Conservation (phyloP, 805 yeast genomes). For the Cyberlindnera japonica region DNA sequence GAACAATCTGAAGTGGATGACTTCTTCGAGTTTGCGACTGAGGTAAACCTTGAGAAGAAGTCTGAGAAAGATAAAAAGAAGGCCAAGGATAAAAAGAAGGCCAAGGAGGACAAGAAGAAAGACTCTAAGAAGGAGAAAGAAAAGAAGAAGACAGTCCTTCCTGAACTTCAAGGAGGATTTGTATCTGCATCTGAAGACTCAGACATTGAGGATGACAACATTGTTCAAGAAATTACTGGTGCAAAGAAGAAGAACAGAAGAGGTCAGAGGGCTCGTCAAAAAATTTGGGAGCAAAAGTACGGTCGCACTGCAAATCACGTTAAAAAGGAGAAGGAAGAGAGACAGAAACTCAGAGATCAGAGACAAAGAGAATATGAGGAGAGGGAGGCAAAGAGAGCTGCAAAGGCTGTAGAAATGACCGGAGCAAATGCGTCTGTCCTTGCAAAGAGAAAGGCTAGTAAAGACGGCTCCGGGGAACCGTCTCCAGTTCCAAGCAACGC, state of each 20-base stretch:
- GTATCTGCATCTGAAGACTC: conserved; percentile 77
- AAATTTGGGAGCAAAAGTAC: conserved; percentile 91
- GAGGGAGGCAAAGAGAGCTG: conserved; percentile 62
- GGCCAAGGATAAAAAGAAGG: conserved; percentile 35
- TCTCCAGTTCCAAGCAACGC: conserved; percentile 8
- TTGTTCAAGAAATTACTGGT: conserved; percentile 49
- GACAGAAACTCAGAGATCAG: conserved; percentile 51
- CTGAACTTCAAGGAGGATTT: conserved; percentile 76
- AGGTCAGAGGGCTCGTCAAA: conserved; percentile 96
- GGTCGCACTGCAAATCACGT: conserved; percentile 85
- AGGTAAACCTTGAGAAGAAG: conserved; percentile 13
- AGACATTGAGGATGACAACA: conserved; percentile 53
- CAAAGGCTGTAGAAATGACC: conserved; percentile 35
- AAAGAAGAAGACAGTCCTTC: conserved; percentile 45
- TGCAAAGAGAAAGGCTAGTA: conserved; percentile 31
- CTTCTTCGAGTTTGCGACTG: conserved; percentile 32
- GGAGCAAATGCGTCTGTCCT: conserved; percentile 40
- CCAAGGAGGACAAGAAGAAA: conserved; percentile 22
- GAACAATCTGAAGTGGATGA: conserved; percentile 36
- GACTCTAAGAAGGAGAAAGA: conserved; percentile 28
- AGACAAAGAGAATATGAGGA: conserved; percentile 67
- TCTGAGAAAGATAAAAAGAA: conserved; percentile 36
- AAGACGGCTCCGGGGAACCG: conserved; percentile 11
- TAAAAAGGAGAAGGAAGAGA: conserved; percentile 55
- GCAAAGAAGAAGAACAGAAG: conserved; percentile 77